A percentile compares a stretch with the other conserved stretches of the same genome.
These are phyloP conservation scores for Epicoccum sorghinum DNA, from an alignment of 2,329 filamentous ascomycete species.

Conservation along the genomic window DNA sequence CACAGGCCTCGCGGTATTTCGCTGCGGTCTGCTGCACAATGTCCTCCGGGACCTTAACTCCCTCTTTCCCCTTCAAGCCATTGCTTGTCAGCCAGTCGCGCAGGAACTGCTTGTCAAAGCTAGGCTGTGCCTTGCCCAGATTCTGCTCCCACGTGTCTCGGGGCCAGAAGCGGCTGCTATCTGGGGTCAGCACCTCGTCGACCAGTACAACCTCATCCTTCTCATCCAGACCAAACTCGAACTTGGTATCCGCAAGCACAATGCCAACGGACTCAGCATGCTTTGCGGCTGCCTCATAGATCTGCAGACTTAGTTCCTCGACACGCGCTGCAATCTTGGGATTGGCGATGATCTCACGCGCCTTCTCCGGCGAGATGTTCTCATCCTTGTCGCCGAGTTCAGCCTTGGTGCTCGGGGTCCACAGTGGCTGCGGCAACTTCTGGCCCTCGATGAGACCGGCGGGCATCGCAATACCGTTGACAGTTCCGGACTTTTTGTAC, in stretches of 20 bases:
- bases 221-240: constrained; percentile 74
- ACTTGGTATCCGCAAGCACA: constrained; percentile 79
- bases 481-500: constrained; percentile 74
- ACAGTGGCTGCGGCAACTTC: constrained; percentile 71
- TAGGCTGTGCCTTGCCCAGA: constrained; percentile 75
- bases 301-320: constrained; percentile 66
- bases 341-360: constrained; percentile 65
- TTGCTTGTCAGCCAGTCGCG: constrained; percentile 79
- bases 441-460: constrained; percentile 73
- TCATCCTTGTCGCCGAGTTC: constrained; percentile 79
- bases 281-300: constrained; percentile 68
- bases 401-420: constrained; percentile 86
- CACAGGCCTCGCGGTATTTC: constrained; percentile 79
- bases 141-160: constrained; percentile 67
- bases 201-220: constrained; percentile 72
- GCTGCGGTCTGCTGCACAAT: constrained; percentile 70
- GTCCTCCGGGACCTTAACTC: constrained; percentile 74
- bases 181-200: constrained; percentile 84
- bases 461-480: constrained; percentile 76
- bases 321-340: constrained; percentile 68
- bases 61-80: constrained; percentile 76
- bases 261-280: constrained; percentile 72
- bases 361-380: constrained; percentile 76
- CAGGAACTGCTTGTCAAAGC: constrained; percentile 80
- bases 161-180: constrained; percentile 82